phyloP scores from a whole-genome alignment of 176 grass and related monocot species.

The Chloris gayana region DNA sequence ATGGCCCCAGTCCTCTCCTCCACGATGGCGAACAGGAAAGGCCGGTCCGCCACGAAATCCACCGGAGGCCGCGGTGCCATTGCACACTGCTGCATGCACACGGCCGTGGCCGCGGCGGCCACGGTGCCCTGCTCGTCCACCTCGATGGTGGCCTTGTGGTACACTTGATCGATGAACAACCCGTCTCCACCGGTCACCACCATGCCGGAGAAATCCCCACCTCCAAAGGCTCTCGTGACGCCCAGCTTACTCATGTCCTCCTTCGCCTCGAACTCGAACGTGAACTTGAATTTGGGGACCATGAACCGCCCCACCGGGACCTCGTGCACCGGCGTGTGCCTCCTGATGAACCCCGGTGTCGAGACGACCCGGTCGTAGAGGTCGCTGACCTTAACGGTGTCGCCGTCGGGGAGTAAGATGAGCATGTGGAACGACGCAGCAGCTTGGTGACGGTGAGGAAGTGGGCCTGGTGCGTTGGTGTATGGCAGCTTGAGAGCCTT shows the following conservation, averaged over 20 bases:
- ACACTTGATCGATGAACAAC: background rate
- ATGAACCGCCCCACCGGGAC: slow-evolving; percentile 21
- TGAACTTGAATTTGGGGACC: slow-evolving; percentile 51
- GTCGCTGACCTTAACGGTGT: background rate
- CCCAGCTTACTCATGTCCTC: slow-evolving; percentile 5
- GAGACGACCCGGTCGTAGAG: slow-evolving; percentile 2
- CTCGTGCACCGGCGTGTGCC: background rate
- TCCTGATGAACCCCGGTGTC: slow-evolving; percentile 27
- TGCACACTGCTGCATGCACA: accelerated
- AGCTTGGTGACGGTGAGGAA: too few relatives aligned
- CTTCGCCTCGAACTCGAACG: slow-evolving; percentile 41
- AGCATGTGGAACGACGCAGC: background rate
- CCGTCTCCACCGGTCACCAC: slow-evolving; percentile 18
- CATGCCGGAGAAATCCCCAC: slow-evolving; percentile 46
- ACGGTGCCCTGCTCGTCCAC: slow-evolving; percentile 47
- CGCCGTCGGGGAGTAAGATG: background rate
- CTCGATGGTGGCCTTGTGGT: slow-evolving; percentile 45
- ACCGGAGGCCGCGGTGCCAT: background rate
- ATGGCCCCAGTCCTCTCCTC: slow-evolving; percentile 20
- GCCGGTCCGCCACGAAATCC: slow-evolving; percentile 43
- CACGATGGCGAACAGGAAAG: slow-evolving; percentile 31
- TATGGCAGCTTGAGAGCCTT: background rate
- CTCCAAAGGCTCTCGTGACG: slow-evolving; percentile 10
- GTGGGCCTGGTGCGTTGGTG: background rate
- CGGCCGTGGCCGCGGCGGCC: slow-evolving; percentile 25